These are phyloP conservation scores for Zygosaccharomyces pseudorouxii DNA, from an alignment of 805 yeast genomes.

Conservation along the genomic window DNA sequence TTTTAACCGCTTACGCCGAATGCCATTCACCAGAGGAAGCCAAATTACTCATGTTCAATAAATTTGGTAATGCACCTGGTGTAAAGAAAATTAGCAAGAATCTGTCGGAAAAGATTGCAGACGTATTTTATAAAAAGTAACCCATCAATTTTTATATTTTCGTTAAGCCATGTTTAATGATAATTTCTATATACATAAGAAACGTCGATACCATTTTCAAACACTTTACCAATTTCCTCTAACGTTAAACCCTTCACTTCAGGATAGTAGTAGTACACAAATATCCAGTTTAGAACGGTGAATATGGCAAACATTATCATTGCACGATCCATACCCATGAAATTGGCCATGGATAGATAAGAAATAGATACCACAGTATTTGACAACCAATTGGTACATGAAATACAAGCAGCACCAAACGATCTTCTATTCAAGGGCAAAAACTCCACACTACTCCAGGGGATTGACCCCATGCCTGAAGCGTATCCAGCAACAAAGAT, in stretches of 20 bases:
- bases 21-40: conserved; percentile 29
- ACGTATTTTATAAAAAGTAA: conserved; percentile 18
- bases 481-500: conserved; percentile 42
- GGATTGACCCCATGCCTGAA: conserved; percentile 42
- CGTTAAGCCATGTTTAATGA: conserved; percentile 15
- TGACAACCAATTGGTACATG: conserved; percentile 42
- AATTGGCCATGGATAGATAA: conserved; percentile 34
- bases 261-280: conserved; percentile 40
- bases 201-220: conserved; percentile 40
- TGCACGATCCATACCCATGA: conserved; percentile 32
- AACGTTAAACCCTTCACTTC: conserved; percentile 43
- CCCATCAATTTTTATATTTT: neutral
- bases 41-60: conserved; percentile 23
- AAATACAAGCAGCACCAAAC: conserved; percentile 40
- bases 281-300: conserved; percentile 38
- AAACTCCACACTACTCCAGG: conserved; percentile 45
- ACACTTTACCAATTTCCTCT: conserved; percentile 40
- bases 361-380: conserved; percentile 37
- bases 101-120: conserved; percentile 33
- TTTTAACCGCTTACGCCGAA: conserved; percentile 35
- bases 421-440: conserved; percentile 41
- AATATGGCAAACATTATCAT: conserved; percentile 36
- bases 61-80: conserved; percentile 32
- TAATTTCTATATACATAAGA: conserved; percentile 34
- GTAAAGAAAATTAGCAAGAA: conserved; percentile 32